Conservation (phyloP, 768 basidiomycete genomes). For the Boletus pseudopeckii region DNA sequence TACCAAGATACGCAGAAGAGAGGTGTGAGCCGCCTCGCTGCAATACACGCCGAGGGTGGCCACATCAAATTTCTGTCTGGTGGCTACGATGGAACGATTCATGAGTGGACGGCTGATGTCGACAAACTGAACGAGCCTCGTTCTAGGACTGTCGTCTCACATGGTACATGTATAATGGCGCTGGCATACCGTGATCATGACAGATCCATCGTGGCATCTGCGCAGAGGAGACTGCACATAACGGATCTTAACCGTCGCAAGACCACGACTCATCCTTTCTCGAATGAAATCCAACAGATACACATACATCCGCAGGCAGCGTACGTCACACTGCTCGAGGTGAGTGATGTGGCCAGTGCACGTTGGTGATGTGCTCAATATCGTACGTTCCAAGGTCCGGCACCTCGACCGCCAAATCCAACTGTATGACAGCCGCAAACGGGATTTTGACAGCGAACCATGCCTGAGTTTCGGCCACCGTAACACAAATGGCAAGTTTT, state of each 20-base stretch:
- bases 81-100: conserved; percentile 43
- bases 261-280: conserved; percentile 31
- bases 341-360: conserved; percentile 26
- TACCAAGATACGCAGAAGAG: conserved; percentile 22
- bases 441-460: conserved; percentile 38
- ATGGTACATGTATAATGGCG: conserved; percentile 33
- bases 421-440: conserved; percentile 44
- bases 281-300: conserved; percentile 41
- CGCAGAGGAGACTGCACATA: conserved; percentile 33
- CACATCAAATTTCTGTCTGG: conserved; percentile 45
- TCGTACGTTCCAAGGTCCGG: conserved; percentile 36
- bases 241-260: conserved; percentile 38
- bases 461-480: conserved; percentile 45
- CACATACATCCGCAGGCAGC: conserved; percentile 43
- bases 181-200: conserved; percentile 38
- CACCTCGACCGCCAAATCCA: conserved; percentile 49
- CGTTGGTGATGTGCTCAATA: conserved; percentile 10
- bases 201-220: conserved; percentile 35
- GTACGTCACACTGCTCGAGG: conserved; percentile 47
- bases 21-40: conserved; percentile 44
- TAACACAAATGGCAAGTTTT: conserved; percentile 21
- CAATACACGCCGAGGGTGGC: conserved; percentile 30
- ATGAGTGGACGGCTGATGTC: conserved; percentile 36
- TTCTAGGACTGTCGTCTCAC: conserved; percentile 29
- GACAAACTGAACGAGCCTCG: conserved; percentile 20